Evolutionary conservation across 495 filamentous ascomycete species (phyloP).

Genomic region (Staphylotrichum tortipilum): DNA sequence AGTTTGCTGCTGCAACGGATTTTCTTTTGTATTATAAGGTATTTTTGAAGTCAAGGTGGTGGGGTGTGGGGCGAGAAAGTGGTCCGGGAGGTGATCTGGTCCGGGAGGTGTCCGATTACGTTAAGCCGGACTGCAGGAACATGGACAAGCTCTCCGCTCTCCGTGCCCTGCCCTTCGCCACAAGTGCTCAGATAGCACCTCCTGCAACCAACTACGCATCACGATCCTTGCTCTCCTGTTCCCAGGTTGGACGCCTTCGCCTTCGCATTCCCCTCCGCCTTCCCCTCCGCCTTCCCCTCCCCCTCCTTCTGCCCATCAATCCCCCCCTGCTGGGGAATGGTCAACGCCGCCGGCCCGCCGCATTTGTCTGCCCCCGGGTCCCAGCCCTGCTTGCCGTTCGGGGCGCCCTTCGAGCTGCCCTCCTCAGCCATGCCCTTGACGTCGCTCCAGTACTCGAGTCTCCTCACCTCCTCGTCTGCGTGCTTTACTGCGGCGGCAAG

Average conservation of each 20-base stretch:
- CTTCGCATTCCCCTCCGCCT: not conserved
- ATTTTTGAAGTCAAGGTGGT: too few species aligned
- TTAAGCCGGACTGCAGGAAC: too few species aligned
- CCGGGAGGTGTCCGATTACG: too few species aligned
- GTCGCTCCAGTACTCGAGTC: conserved; percentile 68
- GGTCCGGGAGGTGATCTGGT: too few species aligned
- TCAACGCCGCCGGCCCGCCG: conserved; percentile 24
- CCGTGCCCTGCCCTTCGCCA: too few species aligned
- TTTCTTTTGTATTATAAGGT: too few species aligned
- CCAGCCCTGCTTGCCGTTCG: conserved; percentile 39
- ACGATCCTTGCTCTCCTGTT: not conserved
- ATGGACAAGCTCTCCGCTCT: too few species aligned
- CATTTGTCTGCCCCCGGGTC: conserved; percentile 37
- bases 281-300: not conserved
- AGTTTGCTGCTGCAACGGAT: too few species aligned
- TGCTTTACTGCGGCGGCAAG: conserved; percentile 49
- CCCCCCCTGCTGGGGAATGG: conserved; percentile 4
- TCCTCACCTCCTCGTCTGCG: conserved; percentile 59
- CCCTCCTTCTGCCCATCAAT: too few species aligned
- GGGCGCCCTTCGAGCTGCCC: conserved; percentile 42
- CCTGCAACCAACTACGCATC: not conserved
- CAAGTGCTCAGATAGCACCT: too few species aligned
- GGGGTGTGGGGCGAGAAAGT: too few species aligned
- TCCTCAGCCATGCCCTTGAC: conserved; percentile 52
- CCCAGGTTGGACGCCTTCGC: not conserved